Evolutionary conservation across 805 yeast species (phyloP), one percentile per base, ranked within the genome.

Genomic region (Saturnispora galanensis): DNA sequence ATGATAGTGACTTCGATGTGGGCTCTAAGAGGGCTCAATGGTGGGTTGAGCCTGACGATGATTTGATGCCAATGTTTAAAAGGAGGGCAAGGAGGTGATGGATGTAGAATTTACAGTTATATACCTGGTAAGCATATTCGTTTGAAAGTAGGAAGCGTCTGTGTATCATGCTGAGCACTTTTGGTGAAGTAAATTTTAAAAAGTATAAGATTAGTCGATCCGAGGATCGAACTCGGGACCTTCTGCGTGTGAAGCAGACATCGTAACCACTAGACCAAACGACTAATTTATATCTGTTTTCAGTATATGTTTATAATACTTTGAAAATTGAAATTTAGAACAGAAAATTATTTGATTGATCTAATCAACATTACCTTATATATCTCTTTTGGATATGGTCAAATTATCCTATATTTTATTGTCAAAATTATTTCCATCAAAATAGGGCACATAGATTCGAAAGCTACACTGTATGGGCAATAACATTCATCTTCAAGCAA

Each of bases 171-270:
- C 16, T 32, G 29, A n/a, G 5, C 8, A 26, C 15, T 12, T 31
- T 30, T 36, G 11, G 11, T 13, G n/a, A 36, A 42, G 30, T 31
- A 36, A 10, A 11, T 8, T 35, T 38, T 44, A 53, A 52, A 45
- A 47, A 46, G 43, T 21, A 13, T 5, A 33, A 2, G 13, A 39
- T 40, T 62, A 62, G 66, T 62, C 62, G 58, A 55, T 59, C 62
- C 66, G 66, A 62, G 66, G 66, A 55, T 62, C 61, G 66, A 62
- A 62, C 66, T 62, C 66, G 66, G 62, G 66, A 58, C 65, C 66
- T 62, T 60, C 64, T 63, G 63, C 62, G 66, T 62, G 66, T 62
- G 62, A 62, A 59, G 62, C 63, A 61, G 64, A 60, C 66, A 64
- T 62, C 66, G 64, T 62, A 60, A 62, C 66, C 66, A 60, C 66